Evolutionary conservation across 2,329 filamentous ascomycete genomes (phyloP), one percentile per base, ranked within the genome.

Genomic region (Trichoderma atrobrunneum): DNA sequence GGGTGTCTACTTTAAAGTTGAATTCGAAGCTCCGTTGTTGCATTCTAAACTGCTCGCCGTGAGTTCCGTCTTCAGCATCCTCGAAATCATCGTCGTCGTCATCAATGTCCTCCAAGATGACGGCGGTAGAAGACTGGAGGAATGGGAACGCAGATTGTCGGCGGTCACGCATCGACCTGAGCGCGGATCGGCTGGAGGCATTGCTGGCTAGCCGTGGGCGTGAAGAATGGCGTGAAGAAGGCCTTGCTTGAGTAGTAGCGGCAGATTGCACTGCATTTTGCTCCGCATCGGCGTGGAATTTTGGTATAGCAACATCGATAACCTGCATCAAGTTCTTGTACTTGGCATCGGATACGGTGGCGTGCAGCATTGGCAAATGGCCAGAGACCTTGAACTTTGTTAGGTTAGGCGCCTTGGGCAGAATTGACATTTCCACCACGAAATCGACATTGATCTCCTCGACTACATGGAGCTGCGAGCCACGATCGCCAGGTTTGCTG

Each of bases 391-490:
- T 92, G 76, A 98, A 91, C 78, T 96, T 96, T 16, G 96, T 97
- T 63, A 99, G 85, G 74, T 98, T 97, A 0, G 95, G 92, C 0
- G 94, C 94, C 79, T 98, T 98, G 0, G 96, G 96, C n/a, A 99
- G 85, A 76, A 99, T 99, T 8, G 95, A 99, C 24, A 93, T 92
- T 80, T 98, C 95, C n/a, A 99, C 90, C 12, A 94, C 90, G 80
- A 99, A 98, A 80, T 98, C 93, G 76, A 99, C 93, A 76, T 97
- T 99, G 84, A 99, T 99, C 75, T 93, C 91, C 80, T 99, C 95
- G 43, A 99, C 93, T 70, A 99, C 90, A 79, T 98, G 95, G 75
- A 97, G 87, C 74, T 91, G 91, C 71, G 91, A 91, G 1, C 87
- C 21, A 3, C 48, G 48, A 54, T 54, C 86, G 7, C 92, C 88